These are phyloP conservation scores for Santalum album DNA, from an alignment of 164 flowering plant genomes.

Conservation along the genomic window DNA sequence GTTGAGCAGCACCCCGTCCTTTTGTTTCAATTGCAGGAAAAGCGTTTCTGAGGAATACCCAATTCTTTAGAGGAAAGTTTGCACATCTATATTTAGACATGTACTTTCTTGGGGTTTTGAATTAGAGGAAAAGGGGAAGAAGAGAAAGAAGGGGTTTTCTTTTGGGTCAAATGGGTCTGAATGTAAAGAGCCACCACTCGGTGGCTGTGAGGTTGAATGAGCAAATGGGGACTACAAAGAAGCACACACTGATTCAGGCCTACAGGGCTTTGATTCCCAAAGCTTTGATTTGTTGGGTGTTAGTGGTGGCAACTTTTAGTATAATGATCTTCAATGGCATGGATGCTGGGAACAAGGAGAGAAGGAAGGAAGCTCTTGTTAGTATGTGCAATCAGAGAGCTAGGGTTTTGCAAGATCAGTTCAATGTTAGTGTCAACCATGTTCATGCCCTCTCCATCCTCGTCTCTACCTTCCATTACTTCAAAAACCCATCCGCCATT, in stretches of 20 bases:
- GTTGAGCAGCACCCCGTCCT: neutral
- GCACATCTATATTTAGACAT: neutral
- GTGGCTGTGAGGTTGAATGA: conserved; percentile 42
- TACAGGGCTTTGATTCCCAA: conserved; percentile 9
- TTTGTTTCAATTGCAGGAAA: conserved; percentile 16
- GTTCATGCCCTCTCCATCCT: conserved; percentile 86
- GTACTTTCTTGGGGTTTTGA: conserved; percentile 8
- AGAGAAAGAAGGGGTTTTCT: neutral
- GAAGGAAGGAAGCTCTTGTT: conserved; percentile 55
- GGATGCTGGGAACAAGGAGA: conserved; percentile 42
- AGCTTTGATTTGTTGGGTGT: conserved; percentile 37
- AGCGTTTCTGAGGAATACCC: conserved; percentile 8
- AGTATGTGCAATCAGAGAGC: conserved; percentile 89
- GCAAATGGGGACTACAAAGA: conserved; percentile 24
- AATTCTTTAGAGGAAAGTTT: conserved; percentile 2
- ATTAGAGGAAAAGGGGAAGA: conserved; percentile 13
- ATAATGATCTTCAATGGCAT: conserved; percentile 24
- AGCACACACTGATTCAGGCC: conserved; percentile 9
- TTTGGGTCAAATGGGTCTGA: conserved; percentile 26
- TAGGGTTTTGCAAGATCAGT: conserved; percentile 89
- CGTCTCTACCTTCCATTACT: conserved; percentile 78
- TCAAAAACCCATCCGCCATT: conserved; percentile 75
- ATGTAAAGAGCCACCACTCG: conserved; percentile 30
- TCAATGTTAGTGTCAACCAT: conserved; percentile 88
- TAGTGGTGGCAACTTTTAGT: conserved; percentile 22